These are phyloP conservation scores for Linum usitatissimum DNA, from an alignment of 345 rosid species.

Conservation along the genomic window DNA sequence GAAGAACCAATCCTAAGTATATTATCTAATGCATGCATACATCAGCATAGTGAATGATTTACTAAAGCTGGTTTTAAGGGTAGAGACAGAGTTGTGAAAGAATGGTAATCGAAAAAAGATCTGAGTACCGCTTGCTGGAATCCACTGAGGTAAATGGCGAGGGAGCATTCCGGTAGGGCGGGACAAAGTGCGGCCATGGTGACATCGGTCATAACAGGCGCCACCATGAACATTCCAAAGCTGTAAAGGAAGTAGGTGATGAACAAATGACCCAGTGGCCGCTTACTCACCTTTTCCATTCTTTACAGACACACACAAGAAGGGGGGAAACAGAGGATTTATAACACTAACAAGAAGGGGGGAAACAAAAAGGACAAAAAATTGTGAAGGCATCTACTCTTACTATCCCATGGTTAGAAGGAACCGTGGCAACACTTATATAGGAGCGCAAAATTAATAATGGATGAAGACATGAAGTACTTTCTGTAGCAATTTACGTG, in stretches of 20 bases:
- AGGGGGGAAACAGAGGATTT: not conserved
- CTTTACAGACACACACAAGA: not conserved
- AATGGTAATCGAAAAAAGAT: not conserved
- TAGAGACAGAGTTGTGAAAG: not conserved
- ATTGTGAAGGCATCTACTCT: not conserved
- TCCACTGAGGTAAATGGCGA: constrained; percentile 32
- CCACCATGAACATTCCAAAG: constrained; percentile 26
- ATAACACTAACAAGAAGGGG: not conserved
- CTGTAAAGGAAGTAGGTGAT: constrained; percentile 20
- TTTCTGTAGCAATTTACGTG: not conserved
- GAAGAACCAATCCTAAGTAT: too few species aligned
- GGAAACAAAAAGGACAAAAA: too few species aligned
- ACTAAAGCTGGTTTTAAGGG: not conserved
- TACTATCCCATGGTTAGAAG: not conserved
- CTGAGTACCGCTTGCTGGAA: constrained; percentile 32
- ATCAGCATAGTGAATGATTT: too few species aligned
- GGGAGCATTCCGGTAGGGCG: constrained; percentile 26
- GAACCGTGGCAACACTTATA: not conserved
- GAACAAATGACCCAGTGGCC: constrained; percentile 20
- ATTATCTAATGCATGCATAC: too few species aligned
- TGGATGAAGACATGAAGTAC: not conserved
- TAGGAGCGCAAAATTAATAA: not conserved
- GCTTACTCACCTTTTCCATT: constrained; percentile 16
- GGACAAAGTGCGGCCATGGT: constrained; percentile 41
- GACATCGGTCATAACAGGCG: constrained; percentile 30